These are phyloP conservation scores for Anastatica hierochuntica DNA, from an alignment of 345 rosid species.

Conservation along the genomic window DNA sequence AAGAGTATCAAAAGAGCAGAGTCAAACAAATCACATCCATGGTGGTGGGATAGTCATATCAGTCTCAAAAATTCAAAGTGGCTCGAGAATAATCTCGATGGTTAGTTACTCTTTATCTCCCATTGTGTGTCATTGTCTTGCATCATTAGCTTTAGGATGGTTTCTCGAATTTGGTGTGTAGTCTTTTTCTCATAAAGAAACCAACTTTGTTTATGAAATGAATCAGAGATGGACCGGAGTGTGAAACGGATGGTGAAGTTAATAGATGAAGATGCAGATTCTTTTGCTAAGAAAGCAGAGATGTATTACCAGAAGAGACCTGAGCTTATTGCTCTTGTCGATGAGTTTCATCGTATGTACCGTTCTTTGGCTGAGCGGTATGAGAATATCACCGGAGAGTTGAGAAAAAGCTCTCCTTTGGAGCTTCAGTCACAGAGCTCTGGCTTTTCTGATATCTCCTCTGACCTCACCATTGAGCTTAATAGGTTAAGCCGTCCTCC, in stretches of 20 bases:
- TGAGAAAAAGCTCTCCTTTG: conserved; percentile 41
- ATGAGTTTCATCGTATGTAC: conserved; percentile 35
- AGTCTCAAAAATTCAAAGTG: conserved; percentile 33
- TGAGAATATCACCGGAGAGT: conserved; percentile 51
- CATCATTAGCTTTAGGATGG: background rate
- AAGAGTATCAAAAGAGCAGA: conserved; percentile 40
- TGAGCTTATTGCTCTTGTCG: conserved; percentile 31
- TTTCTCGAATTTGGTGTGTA: conserved; percentile 5
- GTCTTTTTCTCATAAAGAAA: conserved; percentile 2
- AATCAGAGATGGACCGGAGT: conserved; percentile 36
- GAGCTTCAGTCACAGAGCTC: conserved; percentile 65
- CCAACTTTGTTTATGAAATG: background rate
- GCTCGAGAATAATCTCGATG: conserved; percentile 44
- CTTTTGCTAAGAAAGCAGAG: conserved; percentile 42
- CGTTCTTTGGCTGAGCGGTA: conserved; percentile 32
- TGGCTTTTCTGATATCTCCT: conserved; percentile 36
- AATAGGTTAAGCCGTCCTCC: conserved; percentile 37
- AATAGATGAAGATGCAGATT: conserved; percentile 39
- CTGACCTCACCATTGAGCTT: conserved; percentile 39
- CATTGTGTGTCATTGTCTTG: conserved; percentile 6
- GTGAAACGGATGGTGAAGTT: conserved; percentile 29
- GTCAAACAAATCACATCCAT: conserved; percentile 43
- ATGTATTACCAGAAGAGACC: conserved; percentile 43
- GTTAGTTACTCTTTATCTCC: too few relatives aligned
- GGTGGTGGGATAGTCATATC: conserved; percentile 37